Conservation (phyloP, 2,329 filamentous ascomycete species). For the Didymellaceae sp. region DNA sequence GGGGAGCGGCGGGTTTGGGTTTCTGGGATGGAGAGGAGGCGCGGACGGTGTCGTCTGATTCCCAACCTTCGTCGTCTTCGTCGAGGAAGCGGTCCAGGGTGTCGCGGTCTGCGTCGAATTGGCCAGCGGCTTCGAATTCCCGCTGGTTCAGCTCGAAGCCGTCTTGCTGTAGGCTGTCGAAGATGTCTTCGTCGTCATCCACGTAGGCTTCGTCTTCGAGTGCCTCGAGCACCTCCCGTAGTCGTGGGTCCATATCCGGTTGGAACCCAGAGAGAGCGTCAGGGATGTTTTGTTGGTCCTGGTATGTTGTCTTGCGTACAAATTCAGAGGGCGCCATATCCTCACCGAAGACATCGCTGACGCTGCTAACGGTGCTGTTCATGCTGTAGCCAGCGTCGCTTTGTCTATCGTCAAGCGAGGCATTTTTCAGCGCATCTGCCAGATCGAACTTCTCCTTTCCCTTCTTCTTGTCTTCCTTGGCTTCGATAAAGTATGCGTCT, state of each 20-base stretch:
- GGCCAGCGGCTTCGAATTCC: constrained; percentile 74
- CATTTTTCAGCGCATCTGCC: constrained; percentile 76
- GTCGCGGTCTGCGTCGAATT: constrained; percentile 36
- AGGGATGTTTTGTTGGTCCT: constrained; percentile 90
- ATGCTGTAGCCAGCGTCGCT: constrained; percentile 53
- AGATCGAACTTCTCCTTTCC: constrained; percentile 73
- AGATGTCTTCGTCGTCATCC: constrained; percentile 82
- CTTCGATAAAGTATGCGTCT: constrained; percentile 83
- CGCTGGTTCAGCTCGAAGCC: constrained; percentile 76
- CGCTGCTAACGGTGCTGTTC: constrained; percentile 50
- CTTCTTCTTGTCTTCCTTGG: constrained; percentile 71
- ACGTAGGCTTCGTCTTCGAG: constrained; percentile 96
- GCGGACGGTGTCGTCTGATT: constrained; percentile 90
- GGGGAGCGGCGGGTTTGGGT: constrained; percentile 49
- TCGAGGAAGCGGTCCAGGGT: constrained; percentile 56
- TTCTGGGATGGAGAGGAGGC: constrained; percentile 53
- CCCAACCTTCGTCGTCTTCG: constrained; percentile 82
- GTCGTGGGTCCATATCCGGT: constrained; percentile 93
- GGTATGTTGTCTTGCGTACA: constrained; percentile 77
- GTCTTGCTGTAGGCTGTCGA: constrained; percentile 73
- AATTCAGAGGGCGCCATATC: constrained; percentile 82
- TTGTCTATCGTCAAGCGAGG: constrained; percentile 50
- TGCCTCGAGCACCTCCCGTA: constrained; percentile 90
- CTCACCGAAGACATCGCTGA: constrained; percentile 68
- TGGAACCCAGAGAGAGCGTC: constrained; percentile 93